Conservation (phyloP, 2,329 filamentous ascomycete genomes). For the Cercospora berteroae region DNA sequence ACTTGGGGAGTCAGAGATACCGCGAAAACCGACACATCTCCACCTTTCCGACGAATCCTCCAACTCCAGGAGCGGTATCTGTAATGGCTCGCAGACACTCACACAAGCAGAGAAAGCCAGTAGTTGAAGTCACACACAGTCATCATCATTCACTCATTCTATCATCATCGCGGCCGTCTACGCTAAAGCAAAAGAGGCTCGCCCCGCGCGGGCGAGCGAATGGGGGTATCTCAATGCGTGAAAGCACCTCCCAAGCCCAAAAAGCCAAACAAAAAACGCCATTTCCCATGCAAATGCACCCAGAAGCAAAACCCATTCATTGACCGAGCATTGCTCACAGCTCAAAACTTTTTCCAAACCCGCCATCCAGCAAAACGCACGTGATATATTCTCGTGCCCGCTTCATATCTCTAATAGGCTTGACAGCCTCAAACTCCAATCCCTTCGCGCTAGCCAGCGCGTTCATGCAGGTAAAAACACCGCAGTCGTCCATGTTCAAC, state of each 20-base stretch:
- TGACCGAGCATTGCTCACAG: constrained; percentile 12
- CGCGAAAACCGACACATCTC: background rate
- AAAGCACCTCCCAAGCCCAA: background rate
- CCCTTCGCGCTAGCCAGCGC: constrained; percentile 61
- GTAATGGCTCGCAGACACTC: background rate
- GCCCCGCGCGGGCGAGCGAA: background rate
- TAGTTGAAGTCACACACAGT: background rate
- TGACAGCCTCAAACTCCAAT: constrained; percentile 38
- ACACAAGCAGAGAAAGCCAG: background rate
- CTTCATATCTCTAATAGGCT: constrained; percentile 26
- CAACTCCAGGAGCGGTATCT: background rate
- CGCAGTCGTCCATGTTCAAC: constrained; percentile 69
- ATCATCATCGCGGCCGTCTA: background rate
- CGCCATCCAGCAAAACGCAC: constrained; percentile 64
- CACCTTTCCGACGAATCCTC: too few relatives aligned
- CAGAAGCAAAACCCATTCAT: background rate
- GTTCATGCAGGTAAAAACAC: constrained; percentile 74
- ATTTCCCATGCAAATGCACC: background rate
- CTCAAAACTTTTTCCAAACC: constrained; percentile 60
- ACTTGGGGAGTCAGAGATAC: rapidly evolving
- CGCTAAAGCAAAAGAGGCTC: background rate
- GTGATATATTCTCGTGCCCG: constrained; percentile 55
- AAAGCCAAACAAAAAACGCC: background rate
- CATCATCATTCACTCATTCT: background rate
- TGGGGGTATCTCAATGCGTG: background rate